Conservation (phyloP, 148 eudicot species). For the Polygonum aviculare region DNA sequence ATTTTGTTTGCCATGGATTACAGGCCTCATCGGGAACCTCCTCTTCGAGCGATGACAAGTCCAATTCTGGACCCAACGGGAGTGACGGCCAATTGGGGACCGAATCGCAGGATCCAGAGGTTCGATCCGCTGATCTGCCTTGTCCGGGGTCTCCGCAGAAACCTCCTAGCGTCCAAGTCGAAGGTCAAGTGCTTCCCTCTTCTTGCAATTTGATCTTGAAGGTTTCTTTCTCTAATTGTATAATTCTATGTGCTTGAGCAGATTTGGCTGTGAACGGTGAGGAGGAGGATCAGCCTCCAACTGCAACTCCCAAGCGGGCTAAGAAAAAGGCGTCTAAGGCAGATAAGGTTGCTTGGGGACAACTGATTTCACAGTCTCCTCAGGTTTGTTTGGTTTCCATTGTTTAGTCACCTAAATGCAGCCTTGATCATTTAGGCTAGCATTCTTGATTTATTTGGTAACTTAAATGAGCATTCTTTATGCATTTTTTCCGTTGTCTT, state of each 20-base stretch:
- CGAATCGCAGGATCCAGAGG: constrained; percentile 41
- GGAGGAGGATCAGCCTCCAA: constrained; percentile 28
- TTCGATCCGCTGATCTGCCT: constrained; percentile 53
- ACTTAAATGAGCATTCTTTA: not conserved
- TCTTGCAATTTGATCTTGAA: constrained; percentile 15
- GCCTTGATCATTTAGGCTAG: no score
- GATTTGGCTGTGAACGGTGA: constrained; percentile 31
- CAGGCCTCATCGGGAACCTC: constrained; percentile 55
- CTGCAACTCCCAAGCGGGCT: constrained; percentile 27
- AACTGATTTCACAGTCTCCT: constrained; percentile 78
- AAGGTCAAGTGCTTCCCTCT: constrained; percentile 21
- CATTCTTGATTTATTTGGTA: not conserved
- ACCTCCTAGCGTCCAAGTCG: constrained; percentile 29
- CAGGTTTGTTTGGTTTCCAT: constrained; percentile 43
- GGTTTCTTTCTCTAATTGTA: not conserved
- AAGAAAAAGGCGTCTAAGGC: constrained; percentile 38
- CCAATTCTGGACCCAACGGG: constrained; percentile 24
- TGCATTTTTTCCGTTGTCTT: not conserved
- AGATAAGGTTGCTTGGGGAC: constrained; percentile 62
- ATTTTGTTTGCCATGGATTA: constrained; percentile 13
- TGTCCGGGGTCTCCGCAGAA: constrained; percentile 25
- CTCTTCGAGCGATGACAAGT: constrained; percentile 46
- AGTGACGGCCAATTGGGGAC: constrained; percentile 21
- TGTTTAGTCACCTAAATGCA: not conserved
- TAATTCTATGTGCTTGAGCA: constrained; percentile 19